A percentile compares a stretch with the other conserved stretches of the same genome.
Evolutionary conservation across 768 basidiomycete genomes (phyloP).

Genomic region (Leccinum disarticulatum): DNA sequence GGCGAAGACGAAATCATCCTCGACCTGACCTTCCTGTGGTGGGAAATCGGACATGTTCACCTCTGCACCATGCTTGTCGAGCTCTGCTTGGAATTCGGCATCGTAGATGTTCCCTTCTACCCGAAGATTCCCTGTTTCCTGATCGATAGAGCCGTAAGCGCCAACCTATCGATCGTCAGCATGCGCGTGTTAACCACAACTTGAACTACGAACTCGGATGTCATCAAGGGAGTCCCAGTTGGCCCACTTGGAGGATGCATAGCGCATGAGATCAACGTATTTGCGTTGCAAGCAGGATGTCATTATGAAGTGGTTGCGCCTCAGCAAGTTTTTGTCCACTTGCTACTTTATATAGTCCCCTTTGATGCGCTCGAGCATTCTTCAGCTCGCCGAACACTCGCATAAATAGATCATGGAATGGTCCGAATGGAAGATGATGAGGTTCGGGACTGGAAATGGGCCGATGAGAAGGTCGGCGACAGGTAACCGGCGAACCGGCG

Average conservation of each 20-base stretch:
- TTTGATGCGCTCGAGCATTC: background rate
- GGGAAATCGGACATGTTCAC: conserved; percentile 18
- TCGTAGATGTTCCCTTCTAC: conserved; percentile 39
- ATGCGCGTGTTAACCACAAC: background rate
- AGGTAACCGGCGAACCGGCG: too few species aligned
- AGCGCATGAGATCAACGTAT: conserved; percentile 35
- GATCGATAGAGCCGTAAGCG: conserved; percentile 33
- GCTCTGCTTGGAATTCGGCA: conserved; percentile 13
- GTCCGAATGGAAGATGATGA: background rate
- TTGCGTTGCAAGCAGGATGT: conserved; percentile 25
- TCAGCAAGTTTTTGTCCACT: background rate
- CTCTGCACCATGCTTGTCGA: conserved; percentile 12
- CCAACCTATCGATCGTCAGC: conserved; percentile 28
- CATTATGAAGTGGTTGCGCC: conserved; percentile 2
- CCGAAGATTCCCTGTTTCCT: conserved; percentile 29
- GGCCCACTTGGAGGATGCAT: conserved; percentile 34
- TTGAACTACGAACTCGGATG: conserved; percentile 23
- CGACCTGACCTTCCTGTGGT: conserved; percentile 16
- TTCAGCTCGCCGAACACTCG: background rate
- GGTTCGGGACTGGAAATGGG: background rate
- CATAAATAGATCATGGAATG: background rate
- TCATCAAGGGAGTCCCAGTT: conserved; percentile 35
- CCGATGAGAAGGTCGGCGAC: background rate
- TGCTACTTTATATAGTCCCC: background rate
- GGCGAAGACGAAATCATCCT: conserved; percentile 23